These are phyloP conservation scores for Butyriboletus appendiculatus DNA, from an alignment of 1,284 basidiomycete species.

Conservation along the genomic window DNA sequence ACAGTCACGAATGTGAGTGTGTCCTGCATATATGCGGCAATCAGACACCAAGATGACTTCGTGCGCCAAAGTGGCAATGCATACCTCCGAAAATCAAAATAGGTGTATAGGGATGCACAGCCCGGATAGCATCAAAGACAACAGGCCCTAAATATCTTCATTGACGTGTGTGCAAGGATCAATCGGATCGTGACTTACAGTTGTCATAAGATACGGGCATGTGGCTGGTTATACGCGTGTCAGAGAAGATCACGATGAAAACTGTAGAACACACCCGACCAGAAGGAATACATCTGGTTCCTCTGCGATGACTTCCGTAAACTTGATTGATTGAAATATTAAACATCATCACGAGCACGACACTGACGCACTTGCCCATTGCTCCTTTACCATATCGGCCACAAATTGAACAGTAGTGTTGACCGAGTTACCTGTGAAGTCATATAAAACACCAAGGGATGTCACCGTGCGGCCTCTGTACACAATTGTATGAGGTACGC, in stretches of 20 bases:
- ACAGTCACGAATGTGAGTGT: conserved; percentile 81
- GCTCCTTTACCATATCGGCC: conserved; percentile 72
- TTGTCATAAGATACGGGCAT: conserved; percentile 69
- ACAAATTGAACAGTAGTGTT: conserved; percentile 78
- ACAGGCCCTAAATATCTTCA: conserved; percentile 50
- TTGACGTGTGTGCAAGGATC: neutral
- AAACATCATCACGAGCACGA: neutral
- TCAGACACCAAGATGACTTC: neutral
- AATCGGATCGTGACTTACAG: conserved; percentile 41
- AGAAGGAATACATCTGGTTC: conserved; percentile 83
- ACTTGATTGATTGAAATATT: conserved; percentile 43
- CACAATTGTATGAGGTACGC: neutral
- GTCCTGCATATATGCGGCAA: conserved; percentile 42
- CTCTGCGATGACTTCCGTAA: conserved; percentile 74
- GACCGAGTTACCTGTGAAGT: conserved; percentile 65
- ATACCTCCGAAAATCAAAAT: conserved; percentile 78
- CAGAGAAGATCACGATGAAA: neutral
- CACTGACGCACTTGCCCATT: conserved; percentile 49
- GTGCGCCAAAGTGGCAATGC: neutral
- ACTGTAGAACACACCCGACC: conserved; percentile 50
- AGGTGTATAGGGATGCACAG: conserved; percentile 70
- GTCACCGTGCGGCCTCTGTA: conserved; percentile 70
- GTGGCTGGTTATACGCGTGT: conserved; percentile 44
- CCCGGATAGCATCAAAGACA: conserved; percentile 74
- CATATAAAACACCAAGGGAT: conserved; percentile 78